Base-by-base conservation (phyloP, 257 asterid species). In the Sherardia arvensis region DNA sequence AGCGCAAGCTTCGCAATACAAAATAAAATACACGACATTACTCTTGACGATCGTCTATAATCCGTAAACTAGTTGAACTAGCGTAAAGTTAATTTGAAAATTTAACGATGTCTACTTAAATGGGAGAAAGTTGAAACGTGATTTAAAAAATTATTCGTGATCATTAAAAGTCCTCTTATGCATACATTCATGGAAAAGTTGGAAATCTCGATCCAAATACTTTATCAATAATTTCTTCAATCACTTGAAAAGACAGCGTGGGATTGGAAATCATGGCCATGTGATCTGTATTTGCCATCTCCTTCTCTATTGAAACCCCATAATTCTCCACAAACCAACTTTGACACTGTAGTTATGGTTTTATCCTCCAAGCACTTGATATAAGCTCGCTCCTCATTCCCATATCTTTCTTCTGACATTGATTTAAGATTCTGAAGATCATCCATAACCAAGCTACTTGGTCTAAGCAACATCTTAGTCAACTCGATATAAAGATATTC, bases 1-100 rank as follows among this genome's bases (percentile, higher is more conserved):
- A 71, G 47, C 27, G 59, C 22, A 71, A 71, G 59, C 49, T 71
- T 54, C 67, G 76, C 22, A 66, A 0, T 33, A 30, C 74, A 28
- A 53, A 55, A 25, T 47, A 15, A 47, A 15, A 14, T 47, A 45
- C 2, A 34, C 43, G 2, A 7, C 8, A 6, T n/a, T n/a, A n/a
- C n/a, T n/a, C n/a, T n/a, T n/a, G n/a, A n/a, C n/a, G n/a, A n/a
- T n/a, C n/a, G n/a, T n/a, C n/a, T n/a, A n/a, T n/a, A n/a, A n/a
- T n/a, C n/a, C n/a, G n/a, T n/a, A n/a, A n/a, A n/a, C n/a, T n/a
- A n/a, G n/a, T n/a, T n/a, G n/a, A n/a, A n/a, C n/a, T n/a, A n/a
- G n/a, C n/a, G n/a, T n/a, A n/a, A n/a, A n/a, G n/a, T n/a, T n/a
- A n/a, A n/a, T n/a, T n/a, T n/a, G n/a, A n/a, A n/a, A n/a, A n/a